Conservation (phyloP, 1,139 yeast species). For the Taiozyma sp. region DNA sequence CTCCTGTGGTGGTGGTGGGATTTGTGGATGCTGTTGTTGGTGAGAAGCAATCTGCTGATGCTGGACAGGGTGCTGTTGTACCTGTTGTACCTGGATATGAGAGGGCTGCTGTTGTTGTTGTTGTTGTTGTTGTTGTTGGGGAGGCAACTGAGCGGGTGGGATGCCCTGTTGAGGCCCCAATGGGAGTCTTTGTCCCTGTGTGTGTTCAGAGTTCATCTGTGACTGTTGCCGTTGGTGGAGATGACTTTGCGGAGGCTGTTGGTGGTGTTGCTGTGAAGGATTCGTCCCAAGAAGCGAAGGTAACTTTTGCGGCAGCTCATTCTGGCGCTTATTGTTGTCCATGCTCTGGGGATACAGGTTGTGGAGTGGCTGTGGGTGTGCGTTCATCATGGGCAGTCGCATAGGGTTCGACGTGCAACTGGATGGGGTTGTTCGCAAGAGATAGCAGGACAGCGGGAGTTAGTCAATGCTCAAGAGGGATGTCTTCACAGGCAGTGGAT, state of each 20-base stretch:
- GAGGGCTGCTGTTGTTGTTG: neutral
- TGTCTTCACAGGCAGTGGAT: too few species aligned
- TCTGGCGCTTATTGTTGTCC: neutral
- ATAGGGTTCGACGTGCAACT: neutral
- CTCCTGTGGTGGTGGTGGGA: neutral
- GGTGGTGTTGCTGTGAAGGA: neutral
- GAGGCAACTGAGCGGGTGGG: neutral
- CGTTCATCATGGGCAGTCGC: neutral
- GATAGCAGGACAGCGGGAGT: neutral
- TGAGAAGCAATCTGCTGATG: neutral
- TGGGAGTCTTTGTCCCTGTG: neutral
- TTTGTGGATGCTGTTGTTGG: neutral
- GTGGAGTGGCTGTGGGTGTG: neutral
- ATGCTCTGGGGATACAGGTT: neutral
- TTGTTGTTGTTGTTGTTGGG: neutral
- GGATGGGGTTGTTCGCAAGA: neutral
- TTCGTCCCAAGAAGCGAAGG: neutral
- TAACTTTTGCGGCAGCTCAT: neutral
- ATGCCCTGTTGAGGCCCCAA: neutral
- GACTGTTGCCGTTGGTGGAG: neutral
- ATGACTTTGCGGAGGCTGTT: neutral
- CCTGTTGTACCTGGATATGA: neutral
- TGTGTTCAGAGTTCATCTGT: neutral
- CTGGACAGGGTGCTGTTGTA: neutral
- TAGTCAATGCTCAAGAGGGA: neutral